phyloP scores from a whole-genome alignment of 805 yeast species.

The Metschnikowia kunwiensis region DNA sequence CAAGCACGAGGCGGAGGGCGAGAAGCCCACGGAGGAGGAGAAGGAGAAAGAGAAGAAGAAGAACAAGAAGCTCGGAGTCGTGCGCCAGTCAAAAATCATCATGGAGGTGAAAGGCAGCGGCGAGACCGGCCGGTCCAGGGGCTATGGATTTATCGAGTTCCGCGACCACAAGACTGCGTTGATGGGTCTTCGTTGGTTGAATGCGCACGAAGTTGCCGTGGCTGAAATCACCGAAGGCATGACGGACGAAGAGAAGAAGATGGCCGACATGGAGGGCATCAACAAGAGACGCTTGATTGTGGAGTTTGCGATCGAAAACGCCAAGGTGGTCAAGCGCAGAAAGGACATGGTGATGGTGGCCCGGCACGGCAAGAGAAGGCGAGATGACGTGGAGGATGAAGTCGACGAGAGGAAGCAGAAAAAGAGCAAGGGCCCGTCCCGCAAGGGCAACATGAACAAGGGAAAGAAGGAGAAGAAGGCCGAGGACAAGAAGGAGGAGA shows the following conservation, averaged over 20 bases:
- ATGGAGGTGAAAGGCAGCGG: conserved; percentile 90
- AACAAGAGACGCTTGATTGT: conserved; percentile 77
- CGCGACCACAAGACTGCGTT: conserved; percentile 89
- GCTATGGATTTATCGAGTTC: conserved; percentile 92
- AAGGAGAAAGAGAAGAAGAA: conserved; percentile 54
- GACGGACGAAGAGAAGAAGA: conserved; percentile 61
- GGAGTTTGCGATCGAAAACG: conserved; percentile 95
- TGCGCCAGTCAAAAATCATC: conserved; percentile 88
- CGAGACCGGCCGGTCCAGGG: conserved; percentile 86
- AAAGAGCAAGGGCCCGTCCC: conserved; percentile 29
- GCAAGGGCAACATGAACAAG: conserved; percentile 47
- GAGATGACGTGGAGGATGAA: conserved; percentile 22
- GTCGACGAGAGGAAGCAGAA: conserved; percentile 16
- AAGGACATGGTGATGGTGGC: conserved; percentile 57
- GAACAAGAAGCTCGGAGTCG: conserved; percentile 82
- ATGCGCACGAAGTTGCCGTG: conserved; percentile 79
- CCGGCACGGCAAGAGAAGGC: conserved; percentile 26
- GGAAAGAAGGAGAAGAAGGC: conserved; percentile 13
- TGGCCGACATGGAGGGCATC: conserved; percentile 51
- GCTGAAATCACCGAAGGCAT: conserved; percentile 73
- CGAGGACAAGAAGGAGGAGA: conserved; percentile 7
- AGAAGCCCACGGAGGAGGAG: conserved; percentile 41
- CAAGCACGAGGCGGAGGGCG: conserved; percentile 44
- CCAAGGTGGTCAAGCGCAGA: conserved; percentile 89
- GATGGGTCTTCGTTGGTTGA: conserved; percentile 96